These are phyloP conservation scores for Lactarius indigo DNA, from an alignment of 768 basidiomycete genomes.

Conservation along the genomic window DNA sequence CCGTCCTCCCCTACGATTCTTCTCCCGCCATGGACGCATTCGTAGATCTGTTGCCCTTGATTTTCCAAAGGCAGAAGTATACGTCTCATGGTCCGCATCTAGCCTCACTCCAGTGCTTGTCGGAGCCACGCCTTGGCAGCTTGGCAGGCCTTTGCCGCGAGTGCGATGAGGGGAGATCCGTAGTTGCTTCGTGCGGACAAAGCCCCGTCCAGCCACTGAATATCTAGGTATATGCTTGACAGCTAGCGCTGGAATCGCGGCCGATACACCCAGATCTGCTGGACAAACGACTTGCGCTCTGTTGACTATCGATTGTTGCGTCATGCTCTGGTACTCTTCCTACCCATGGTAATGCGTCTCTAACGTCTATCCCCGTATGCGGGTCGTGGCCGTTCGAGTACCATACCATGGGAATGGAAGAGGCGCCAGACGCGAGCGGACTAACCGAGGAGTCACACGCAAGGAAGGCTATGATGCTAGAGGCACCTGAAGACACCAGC, in stretches of 20 bases:
- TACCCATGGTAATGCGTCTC: constrained; percentile 30
- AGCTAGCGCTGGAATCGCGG: neutral
- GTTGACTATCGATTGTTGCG: constrained; percentile 1
- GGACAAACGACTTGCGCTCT: neutral
- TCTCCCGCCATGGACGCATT: neutral
- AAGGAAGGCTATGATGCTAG: neutral
- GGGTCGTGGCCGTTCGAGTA: constrained; percentile 28
- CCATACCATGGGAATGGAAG: constrained; percentile 52
- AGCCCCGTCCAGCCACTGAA: neutral
- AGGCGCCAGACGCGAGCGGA: constrained; percentile 30
- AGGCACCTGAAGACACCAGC: neutral
- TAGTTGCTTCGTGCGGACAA: neutral
- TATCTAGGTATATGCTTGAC: neutral
- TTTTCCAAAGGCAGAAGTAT: neutral
- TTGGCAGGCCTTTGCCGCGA: neutral
- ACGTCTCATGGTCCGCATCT: neutral
- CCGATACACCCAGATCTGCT: neutral
- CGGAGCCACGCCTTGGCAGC: neutral
- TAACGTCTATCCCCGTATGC: constrained; percentile 11
- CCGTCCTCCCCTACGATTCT: neutral
- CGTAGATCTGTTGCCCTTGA: neutral
- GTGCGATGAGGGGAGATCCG: neutral
- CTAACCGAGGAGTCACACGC: constrained; percentile 1
- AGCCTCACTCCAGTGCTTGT: neutral
- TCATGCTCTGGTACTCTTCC: constrained; percentile 31